A percentile compares a stretch with the other conserved stretches of the same genome.
These are phyloP conservation scores for Suaeda aralocaspica DNA, from an alignment of 148 eudicot genomes.

Conservation along the genomic window DNA sequence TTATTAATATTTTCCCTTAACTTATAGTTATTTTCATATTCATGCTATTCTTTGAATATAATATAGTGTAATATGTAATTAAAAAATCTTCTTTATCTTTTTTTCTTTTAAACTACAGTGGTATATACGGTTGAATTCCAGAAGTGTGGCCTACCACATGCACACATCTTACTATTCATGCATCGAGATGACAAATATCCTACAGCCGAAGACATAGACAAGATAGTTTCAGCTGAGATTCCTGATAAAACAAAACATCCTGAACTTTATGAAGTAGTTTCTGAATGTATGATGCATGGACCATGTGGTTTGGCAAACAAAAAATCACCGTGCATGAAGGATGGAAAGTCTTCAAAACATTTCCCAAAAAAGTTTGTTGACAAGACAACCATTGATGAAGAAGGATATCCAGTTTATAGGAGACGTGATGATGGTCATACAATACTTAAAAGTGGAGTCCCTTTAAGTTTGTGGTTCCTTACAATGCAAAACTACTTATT, in stretches of 20 bases:
- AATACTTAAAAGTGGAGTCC: not conserved
- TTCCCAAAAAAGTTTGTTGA: not conserved
- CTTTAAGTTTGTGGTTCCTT: conserved; percentile 4
- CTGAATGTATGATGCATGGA: not conserved
- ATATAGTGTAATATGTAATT: not conserved
- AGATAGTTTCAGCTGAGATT: conserved; percentile 3
- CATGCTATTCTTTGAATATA: not conserved
- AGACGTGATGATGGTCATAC: not conserved
- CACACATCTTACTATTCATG: not conserved
- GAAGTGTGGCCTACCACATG: conserved; percentile 6
- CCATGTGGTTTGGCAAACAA: not conserved
- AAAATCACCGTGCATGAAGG: conserved; percentile 2
- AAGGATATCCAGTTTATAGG: conserved; percentile 7
- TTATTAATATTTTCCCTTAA: not conserved
- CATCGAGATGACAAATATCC: conserved; percentile 5
- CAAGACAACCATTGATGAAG: not conserved
- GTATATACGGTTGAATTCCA: conserved; percentile 6
- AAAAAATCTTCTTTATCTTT: too few species aligned
- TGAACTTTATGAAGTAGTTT: not conserved
- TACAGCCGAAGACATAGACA: not conserved
- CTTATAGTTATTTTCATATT: not conserved
- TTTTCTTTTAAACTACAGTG: not conserved
- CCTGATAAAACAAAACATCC: not conserved
- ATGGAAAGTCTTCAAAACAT: conserved; percentile 2
- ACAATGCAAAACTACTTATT: not conserved